Evolutionary conservation across 805 yeast genomes (phyloP).

Genomic region (Millerozyma acaciae): DNA sequence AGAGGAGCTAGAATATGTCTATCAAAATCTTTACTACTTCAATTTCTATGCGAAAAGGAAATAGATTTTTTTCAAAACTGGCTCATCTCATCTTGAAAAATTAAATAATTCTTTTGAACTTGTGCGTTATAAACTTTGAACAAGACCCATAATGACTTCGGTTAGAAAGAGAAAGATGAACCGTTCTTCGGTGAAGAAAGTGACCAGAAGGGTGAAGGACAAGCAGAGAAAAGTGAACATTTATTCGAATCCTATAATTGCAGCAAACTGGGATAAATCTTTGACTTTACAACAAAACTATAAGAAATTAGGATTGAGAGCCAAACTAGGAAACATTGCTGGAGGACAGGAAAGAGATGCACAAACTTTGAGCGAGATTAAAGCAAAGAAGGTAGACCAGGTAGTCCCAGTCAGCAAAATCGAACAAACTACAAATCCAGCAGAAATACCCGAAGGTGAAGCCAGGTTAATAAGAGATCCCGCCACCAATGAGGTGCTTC

Average conservation of each 20-base stretch:
- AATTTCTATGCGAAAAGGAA: too few relatives aligned
- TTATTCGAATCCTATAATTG: conserved; percentile 74
- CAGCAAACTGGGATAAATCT: conserved; percentile 83
- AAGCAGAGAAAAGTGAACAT: conserved; percentile 64
- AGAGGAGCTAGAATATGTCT: too few relatives aligned
- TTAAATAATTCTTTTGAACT: too few relatives aligned
- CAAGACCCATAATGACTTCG: conserved; percentile 57
- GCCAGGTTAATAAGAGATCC: conserved; percentile 73
- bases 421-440: conserved; percentile 47
- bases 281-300: conserved; percentile 85
- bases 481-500: conserved; percentile 57
- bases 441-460: conserved; percentile 69
- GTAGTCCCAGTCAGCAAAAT: conserved; percentile 33
- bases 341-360: conserved; percentile 77
- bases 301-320: conserved; percentile 69
- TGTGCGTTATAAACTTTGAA: too few relatives aligned
- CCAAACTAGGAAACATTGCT: conserved; percentile 61
- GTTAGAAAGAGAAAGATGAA: conserved; percentile 87
- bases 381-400: conserved; percentile 10
- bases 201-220: conserved; percentile 67
- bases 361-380: conserved; percentile 32
- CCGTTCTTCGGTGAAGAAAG: conserved; percentile 65
- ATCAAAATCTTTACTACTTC: too few relatives aligned
- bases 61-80: too few relatives aligned
- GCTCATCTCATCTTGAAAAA: too few relatives aligned